These are phyloP conservation scores for Lenzites betulinus DNA, from an alignment of 768 basidiomycete species.

Conservation along the genomic window DNA sequence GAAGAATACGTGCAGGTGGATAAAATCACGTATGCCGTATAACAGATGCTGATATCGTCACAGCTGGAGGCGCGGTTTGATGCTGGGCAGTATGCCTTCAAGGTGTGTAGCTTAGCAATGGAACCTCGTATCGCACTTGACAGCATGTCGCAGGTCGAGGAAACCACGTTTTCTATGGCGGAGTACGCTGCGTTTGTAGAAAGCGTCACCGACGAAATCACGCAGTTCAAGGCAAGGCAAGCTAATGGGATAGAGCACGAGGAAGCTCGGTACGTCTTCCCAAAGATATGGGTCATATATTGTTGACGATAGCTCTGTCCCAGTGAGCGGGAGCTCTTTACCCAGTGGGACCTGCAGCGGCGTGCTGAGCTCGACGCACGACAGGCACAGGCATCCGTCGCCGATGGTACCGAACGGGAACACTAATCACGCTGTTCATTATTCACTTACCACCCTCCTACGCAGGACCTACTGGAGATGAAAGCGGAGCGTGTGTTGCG, in stretches of 20 bases:
- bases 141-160: conserved; percentile 43
- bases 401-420: background rate
- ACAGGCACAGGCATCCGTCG: background rate
- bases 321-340: conserved; percentile 17
- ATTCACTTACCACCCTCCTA: background rate
- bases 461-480: background rate
- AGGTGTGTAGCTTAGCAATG: conserved; percentile 30
- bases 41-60: background rate
- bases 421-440: background rate
- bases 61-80: conserved; percentile 56
- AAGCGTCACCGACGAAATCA: conserved; percentile 44
- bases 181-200: conserved; percentile 47
- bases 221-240: conserved; percentile 44
- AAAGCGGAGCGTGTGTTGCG: conserved; percentile 7
- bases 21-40: background rate
- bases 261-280: conserved; percentile 40
- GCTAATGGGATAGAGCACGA: conserved; percentile 38
- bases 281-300: background rate
- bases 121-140: background rate
- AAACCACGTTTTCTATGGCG: conserved; percentile 52
- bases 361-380: conserved; percentile 9
- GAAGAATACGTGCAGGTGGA: conserved; percentile 51
- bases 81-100: conserved; percentile 52
- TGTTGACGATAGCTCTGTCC: background rate
- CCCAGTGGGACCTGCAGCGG: conserved; percentile 14